phyloP scores from a whole-genome alignment of 106 monocot genomes.

The Dioscorea zingiberensis region DNA sequence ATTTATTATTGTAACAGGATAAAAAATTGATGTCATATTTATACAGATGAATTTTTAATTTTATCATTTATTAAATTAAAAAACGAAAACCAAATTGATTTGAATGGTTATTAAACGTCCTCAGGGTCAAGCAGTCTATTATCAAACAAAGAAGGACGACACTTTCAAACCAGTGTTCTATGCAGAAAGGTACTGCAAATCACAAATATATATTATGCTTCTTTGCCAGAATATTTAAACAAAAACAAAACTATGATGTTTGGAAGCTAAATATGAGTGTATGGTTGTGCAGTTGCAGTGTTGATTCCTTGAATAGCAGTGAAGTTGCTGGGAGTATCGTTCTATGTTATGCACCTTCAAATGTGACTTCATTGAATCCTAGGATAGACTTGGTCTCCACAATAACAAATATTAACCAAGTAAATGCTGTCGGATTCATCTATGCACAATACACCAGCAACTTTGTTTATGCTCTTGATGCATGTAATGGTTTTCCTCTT shows the following conservation, averaged over 20 bases:
- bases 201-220: not conserved
- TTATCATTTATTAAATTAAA: too few species aligned
- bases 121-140: conserved; percentile 22
- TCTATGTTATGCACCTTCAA: conserved; percentile 3
- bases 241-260: not conserved
- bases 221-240: too few species aligned
- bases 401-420: not conserved
- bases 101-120: too few species aligned
- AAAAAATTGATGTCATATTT: too few species aligned
- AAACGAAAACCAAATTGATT: too few species aligned
- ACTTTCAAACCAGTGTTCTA: not conserved
- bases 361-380: not conserved
- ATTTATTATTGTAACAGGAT: too few species aligned
- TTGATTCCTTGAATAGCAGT: not conserved
- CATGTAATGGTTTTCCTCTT: not conserved
- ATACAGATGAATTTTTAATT: too few species aligned
- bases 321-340: conserved; percentile 15
- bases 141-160: not conserved
- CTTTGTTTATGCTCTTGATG: not conserved
- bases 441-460: not conserved
- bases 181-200: conserved; percentile 7
- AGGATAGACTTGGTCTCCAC: not conserved
- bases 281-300: conserved; percentile 1
- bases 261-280: not conserved
- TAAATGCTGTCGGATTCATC: not conserved